These are phyloP conservation scores for Trichosporon sp. DNA, from an alignment of 1,284 basidiomycete species.

Conservation along the genomic window DNA sequence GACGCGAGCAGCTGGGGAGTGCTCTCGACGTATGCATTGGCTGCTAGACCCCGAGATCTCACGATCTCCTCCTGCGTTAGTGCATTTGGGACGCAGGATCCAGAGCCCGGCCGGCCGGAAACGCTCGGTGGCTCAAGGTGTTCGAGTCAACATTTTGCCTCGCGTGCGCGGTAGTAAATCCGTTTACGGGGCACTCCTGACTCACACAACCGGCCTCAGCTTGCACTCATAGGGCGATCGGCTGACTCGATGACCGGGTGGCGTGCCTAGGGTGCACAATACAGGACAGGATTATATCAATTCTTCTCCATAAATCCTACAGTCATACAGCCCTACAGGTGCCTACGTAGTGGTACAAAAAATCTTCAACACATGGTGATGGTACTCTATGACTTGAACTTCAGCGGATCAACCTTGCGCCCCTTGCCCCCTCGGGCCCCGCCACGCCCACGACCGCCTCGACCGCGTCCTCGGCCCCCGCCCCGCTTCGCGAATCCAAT, in stretches of 20 bases:
- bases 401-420: conserved; percentile 54
- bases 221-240: neutral
- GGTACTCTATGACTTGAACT: conserved; percentile 45
- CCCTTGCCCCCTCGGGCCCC: conserved; percentile 37
- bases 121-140: neutral
- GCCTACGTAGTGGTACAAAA: conserved; percentile 17
- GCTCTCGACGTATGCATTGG: conserved; percentile 12
- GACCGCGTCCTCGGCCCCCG: conserved; percentile 31
- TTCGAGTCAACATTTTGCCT: conserved; percentile 10
- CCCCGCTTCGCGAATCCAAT: conserved; percentile 48
- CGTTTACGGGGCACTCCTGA: neutral
- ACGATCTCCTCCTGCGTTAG: neutral
- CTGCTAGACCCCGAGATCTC: conserved; percentile 13
- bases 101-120: neutral
- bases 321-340: neutral
- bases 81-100: neutral
- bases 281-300: conserved; percentile 7
- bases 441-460: conserved; percentile 38
- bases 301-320: conserved; percentile 16
- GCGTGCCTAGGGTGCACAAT: neutral
- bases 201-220: neutral
- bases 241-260: conserved; percentile 11
- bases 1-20: neutral
- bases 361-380: conserved; percentile 21
- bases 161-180: neutral